Percentiles rank a stretch among this genome's conserved stretches.
phyloP scores from a whole-genome alignment of 2,329 filamentous ascomycete genomes.

The Calonectria hongkongensis region DNA sequence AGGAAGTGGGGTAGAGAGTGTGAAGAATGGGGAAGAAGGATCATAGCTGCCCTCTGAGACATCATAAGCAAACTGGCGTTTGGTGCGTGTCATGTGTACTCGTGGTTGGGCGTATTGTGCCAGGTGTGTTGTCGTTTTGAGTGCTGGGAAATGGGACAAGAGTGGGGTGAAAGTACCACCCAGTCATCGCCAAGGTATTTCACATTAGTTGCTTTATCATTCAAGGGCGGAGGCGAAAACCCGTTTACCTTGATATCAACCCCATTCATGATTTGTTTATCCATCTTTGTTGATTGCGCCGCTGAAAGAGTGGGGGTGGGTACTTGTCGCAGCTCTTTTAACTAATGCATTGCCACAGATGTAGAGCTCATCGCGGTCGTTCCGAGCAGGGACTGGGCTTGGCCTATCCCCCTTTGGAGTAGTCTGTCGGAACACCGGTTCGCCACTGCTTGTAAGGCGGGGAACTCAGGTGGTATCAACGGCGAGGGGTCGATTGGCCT shows the following conservation, averaged over 20 bases:
- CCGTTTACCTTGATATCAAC: background rate
- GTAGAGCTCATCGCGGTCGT: background rate
- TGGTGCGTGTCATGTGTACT: background rate
- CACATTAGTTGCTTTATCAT: constrained; percentile 11
- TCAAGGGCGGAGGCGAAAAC: background rate
- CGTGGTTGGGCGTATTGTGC: background rate
- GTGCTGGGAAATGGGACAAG: constrained; percentile 5
- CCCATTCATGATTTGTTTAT: constrained; percentile 22
- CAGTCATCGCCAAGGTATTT: background rate
- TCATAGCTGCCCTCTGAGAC: too few relatives aligned
- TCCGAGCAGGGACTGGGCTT: background rate
- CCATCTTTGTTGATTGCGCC: constrained; percentile 5
- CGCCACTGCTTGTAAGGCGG: constrained; percentile 18
- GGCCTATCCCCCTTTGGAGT: constrained; percentile 21
- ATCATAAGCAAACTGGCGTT: background rate
- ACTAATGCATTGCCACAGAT: constrained; percentile 2
- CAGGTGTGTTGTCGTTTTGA: too few relatives aligned
- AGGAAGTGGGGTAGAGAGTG: constrained; percentile 12
- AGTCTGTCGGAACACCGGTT: constrained; percentile 11
- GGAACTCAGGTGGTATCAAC: constrained; percentile 9
- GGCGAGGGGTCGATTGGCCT: constrained; percentile 10
- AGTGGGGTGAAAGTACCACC: constrained; percentile 11
- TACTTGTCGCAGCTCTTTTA: background rate
- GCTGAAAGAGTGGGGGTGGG: constrained; percentile 6
- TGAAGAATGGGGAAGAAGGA: constrained; percentile 10